Conservation (phyloP, 164 flowering plant genomes). For the Chimonanthus salicifolius region DNA sequence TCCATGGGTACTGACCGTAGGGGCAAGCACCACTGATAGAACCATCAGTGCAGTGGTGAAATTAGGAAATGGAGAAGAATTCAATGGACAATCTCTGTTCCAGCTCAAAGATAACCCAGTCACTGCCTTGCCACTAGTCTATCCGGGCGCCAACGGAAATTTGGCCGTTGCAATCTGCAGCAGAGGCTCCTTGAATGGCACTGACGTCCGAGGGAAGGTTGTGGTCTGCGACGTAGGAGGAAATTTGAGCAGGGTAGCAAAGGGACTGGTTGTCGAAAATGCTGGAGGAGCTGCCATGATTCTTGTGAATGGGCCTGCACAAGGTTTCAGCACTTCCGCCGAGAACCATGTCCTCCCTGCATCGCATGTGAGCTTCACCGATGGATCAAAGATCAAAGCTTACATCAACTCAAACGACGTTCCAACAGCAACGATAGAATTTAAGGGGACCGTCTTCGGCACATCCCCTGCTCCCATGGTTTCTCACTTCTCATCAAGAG, state of each 20-base stretch:
- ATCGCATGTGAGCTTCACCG: slow-evolving; percentile 24
- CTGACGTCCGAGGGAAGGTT: slow-evolving; percentile 24
- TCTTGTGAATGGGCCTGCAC: background rate
- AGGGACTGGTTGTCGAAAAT: slow-evolving; percentile 27
- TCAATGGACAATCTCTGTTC: slow-evolving; percentile 26
- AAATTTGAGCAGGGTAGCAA: slow-evolving; percentile 4
- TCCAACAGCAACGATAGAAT: slow-evolving; percentile 33
- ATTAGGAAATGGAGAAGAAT: slow-evolving; percentile 11
- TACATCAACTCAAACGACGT: slow-evolving; percentile 37
- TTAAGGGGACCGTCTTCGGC: slow-evolving; percentile 39
- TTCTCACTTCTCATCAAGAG: slow-evolving; percentile 6
- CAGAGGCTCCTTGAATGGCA: slow-evolving; percentile 13
- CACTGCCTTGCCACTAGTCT: slow-evolving; percentile 24
- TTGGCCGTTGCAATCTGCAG: slow-evolving; percentile 9
- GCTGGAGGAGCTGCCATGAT: slow-evolving; percentile 38
- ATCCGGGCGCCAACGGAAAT: slow-evolving; percentile 20
- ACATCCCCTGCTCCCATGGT: background rate
- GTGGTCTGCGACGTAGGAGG: slow-evolving; percentile 28
- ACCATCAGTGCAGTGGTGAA: slow-evolving; percentile 10
- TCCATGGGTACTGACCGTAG: slow-evolving; percentile 51
- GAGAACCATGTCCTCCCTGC: slow-evolving; percentile 43
- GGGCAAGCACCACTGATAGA: slow-evolving; percentile 48
- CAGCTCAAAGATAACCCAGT: slow-evolving; percentile 10
- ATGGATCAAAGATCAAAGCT: slow-evolving; percentile 28
- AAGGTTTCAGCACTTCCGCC: slow-evolving; percentile 22